Conservation (phyloP, 371 early-diverging fungal genomes). For the Smittium culicis region DNA sequence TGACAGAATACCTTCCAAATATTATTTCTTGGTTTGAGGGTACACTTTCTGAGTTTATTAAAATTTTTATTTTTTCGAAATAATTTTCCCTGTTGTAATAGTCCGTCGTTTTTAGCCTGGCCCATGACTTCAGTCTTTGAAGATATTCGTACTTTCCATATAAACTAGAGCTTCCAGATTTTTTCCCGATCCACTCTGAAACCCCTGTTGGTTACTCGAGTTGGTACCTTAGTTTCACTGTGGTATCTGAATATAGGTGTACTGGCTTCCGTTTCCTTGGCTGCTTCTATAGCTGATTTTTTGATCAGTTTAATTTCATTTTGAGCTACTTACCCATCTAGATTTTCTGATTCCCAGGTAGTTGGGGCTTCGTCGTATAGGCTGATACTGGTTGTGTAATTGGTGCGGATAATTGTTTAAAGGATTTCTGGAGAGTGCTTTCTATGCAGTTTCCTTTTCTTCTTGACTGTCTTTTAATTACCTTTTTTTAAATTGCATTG, state of each 20-base stretch:
- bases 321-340: neutral
- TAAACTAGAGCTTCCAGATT: neutral
- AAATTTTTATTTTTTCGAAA: neutral
- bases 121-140: neutral
- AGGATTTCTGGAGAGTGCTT: neutral
- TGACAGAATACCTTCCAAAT: neutral
- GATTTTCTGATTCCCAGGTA: neutral
- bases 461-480: neutral
- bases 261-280: neutral
- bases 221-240: neutral
- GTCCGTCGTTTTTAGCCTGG: neutral
- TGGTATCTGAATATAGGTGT: neutral
- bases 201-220: neutral
- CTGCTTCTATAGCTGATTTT: neutral
- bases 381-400: neutral
- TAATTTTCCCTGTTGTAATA: neutral
- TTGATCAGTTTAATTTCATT: neutral
- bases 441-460: neutral
- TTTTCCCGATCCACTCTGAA: neutral
- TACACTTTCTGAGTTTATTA: neutral
- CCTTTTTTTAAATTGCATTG: neutral
- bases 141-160: neutral
- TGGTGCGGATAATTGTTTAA: neutral
- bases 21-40: neutral
- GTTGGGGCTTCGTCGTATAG: neutral